These are phyloP conservation scores for Dispira parvispora DNA, from an alignment of 192 early-diverging fungal genomes.

Conservation along the genomic window DNA sequence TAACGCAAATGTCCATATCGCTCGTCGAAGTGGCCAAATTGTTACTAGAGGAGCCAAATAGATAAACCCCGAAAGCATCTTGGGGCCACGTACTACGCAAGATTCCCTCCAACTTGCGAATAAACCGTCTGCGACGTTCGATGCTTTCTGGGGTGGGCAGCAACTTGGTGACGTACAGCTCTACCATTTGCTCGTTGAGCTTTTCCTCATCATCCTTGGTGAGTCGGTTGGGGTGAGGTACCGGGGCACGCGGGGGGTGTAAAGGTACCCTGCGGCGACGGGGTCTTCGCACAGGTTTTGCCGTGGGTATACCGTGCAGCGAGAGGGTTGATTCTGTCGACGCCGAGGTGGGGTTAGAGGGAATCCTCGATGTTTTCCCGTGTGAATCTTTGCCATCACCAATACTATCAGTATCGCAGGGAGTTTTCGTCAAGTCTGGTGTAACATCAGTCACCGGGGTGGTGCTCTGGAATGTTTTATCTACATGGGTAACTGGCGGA, in stretches of 20 bases:
- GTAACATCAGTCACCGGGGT: too few species aligned
- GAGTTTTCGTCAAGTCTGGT: too few species aligned
- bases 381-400: too few species aligned
- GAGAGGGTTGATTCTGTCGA: neutral
- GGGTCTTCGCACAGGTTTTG: neutral
- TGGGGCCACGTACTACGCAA: slow-evolving; percentile 69
- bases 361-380: too few species aligned
- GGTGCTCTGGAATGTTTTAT: too few species aligned
- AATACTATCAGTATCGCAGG: too few species aligned
- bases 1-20: slow-evolving; percentile 88
- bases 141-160: slow-evolving; percentile 52
- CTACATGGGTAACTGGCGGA: too few species aligned
- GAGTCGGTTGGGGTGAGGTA: slow-evolving; percentile 14
- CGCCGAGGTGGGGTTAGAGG: neutral
- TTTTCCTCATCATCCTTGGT: slow-evolving; percentile 21
- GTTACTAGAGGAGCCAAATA: slow-evolving; percentile 90
- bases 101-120: slow-evolving; percentile 65
- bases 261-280: neutral
- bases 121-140: slow-evolving; percentile 41
- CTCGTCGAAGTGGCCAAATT: slow-evolving; percentile 64
- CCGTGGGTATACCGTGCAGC: neutral
- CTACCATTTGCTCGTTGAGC: slow-evolving; percentile 38
- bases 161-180: slow-evolving; percentile 34
- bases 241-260: neutral
- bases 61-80: slow-evolving; percentile 53